Conservation (phyloP, 441 rosid species). For the Adansonia gregorii region DNA sequence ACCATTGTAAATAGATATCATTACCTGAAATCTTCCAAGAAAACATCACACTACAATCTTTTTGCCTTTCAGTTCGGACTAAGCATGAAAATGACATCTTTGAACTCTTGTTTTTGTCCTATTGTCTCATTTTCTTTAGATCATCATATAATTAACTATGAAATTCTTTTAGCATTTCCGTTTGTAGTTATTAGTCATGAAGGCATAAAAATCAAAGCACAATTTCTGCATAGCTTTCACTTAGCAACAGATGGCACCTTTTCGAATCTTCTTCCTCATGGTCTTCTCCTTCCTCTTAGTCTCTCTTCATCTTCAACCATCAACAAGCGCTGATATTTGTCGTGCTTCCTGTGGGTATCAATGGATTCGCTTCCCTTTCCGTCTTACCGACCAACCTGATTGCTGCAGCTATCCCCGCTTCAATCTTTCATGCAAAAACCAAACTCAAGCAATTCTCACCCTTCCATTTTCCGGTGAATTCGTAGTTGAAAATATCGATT, state of each 20-base stretch:
- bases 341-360: not conserved
- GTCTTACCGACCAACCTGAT: constrained; percentile 4
- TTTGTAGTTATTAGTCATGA: no score
- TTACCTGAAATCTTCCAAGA: not conserved
- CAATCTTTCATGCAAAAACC: constrained; percentile 38
- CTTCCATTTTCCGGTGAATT: constrained; percentile 44
- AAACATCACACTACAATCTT: not conserved
- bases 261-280: not conserved
- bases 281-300: constrained; percentile 20
- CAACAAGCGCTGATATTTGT: constrained; percentile 21
- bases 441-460: constrained; percentile 26
- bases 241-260: constrained; percentile 21
- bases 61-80: not conserved
- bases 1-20: not conserved
- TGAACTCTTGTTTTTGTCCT: not conserved
- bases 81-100: not conserved
- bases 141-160: not conserved
- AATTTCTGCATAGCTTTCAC: no score
- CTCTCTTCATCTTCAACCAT: not conserved
- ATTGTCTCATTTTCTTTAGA: not conserved
- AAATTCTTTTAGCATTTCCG: no score
- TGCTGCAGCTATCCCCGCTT: constrained; percentile 40
- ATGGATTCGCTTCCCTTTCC: constrained; percentile 49
- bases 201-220: no score
- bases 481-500: constrained; percentile 38